phyloP scores from a whole-genome alignment of 2,329 filamentous ascomycete genomes.

The Capronia americana region DNA sequence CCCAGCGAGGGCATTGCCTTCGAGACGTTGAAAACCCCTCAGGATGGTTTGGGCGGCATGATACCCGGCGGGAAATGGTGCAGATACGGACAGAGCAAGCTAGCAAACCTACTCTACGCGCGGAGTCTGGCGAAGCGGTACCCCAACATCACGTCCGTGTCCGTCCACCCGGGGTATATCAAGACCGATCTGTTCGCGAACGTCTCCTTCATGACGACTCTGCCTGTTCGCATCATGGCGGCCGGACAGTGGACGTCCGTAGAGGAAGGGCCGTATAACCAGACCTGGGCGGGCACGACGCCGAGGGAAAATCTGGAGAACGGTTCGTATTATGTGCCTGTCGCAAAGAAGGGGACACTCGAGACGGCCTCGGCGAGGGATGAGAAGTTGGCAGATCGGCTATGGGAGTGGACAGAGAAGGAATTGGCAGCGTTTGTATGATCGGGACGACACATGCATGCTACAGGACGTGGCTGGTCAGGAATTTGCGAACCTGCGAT shows the following conservation, averaged over 20 bases:
- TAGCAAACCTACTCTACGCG: conserved; percentile 58
- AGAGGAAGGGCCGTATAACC: conserved; percentile 49
- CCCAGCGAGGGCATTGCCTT: conserved; percentile 41
- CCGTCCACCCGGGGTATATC: conserved; percentile 59
- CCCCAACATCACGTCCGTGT: conserved; percentile 53
- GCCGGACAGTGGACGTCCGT: conserved; percentile 36
- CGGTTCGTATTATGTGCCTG: conserved; percentile 52
- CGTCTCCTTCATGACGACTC: conserved; percentile 51
- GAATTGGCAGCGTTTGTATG: conserved; percentile 33
- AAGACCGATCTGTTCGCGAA: conserved; percentile 54
- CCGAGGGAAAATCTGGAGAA: conserved; percentile 42
- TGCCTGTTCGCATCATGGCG: conserved; percentile 16
- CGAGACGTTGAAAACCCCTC: conserved; percentile 30
- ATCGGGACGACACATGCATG: not conserved
- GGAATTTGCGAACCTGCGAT: not conserved
- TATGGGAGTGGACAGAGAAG: conserved; percentile 56
- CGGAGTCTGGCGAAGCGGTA: conserved; percentile 52
- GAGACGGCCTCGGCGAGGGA: conserved; percentile 45
- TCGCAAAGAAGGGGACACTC: conserved; percentile 44
- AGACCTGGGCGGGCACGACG: conserved; percentile 52
- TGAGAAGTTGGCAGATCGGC: conserved; percentile 43
- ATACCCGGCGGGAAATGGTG: conserved; percentile 15
- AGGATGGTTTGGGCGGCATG: conserved; percentile 11
- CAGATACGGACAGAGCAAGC: conserved; percentile 58
- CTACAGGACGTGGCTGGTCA: not conserved